phyloP scores from a whole-genome alignment of 441 rosid species.

The Breynia disticha region DNA sequence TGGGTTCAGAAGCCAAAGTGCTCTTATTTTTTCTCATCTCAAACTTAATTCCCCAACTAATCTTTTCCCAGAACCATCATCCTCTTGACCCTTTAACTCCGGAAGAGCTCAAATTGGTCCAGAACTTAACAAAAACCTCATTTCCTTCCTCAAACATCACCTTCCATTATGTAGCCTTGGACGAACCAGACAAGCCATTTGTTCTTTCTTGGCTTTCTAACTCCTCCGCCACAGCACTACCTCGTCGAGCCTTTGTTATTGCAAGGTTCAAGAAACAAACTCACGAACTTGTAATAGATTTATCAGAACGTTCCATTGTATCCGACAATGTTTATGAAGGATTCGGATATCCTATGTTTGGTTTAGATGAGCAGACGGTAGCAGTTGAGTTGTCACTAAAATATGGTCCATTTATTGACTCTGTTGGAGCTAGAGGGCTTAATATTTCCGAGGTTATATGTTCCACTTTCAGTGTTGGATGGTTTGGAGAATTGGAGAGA shows the following conservation, averaged over 20 bases:
- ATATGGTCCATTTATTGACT: conserved; percentile 20
- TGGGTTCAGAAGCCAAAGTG: too few relatives aligned
- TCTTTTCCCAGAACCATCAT: conserved; percentile 6
- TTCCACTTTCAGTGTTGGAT: conserved; percentile 18
- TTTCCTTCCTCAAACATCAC: conserved; percentile 11
- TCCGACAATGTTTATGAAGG: conserved; percentile 13
- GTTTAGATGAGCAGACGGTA: conserved; percentile 11
- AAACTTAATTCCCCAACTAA: too few relatives aligned
- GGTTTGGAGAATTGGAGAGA: conserved; percentile 22
- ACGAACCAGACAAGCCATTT: conserved; percentile 28
- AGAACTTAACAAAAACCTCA: conserved; percentile 12
- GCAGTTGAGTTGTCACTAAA: conserved; percentile 15
- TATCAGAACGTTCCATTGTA: conserved; percentile 11
- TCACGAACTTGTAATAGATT: conserved; percentile 26
- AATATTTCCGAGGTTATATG: conserved; percentile 21
- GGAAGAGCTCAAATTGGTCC: conserved; percentile 17
- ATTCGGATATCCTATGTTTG: conserved; percentile 25
- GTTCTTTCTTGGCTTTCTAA: conserved; percentile 25
- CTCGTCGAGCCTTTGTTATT: conserved; percentile 24
- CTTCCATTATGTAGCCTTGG: conserved; percentile 32
- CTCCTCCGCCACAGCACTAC: conserved; percentile 1
- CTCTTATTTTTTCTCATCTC: too few relatives aligned
- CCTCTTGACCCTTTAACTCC: conserved; percentile 27
- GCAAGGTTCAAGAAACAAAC: conserved; percentile 17
- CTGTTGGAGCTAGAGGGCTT: conserved; percentile 19